Evolutionary conservation across 2,329 filamentous ascomycete genomes (phyloP), one percentile per base, ranked within the genome.

Genomic region (Cryphonectria radicalis): DNA sequence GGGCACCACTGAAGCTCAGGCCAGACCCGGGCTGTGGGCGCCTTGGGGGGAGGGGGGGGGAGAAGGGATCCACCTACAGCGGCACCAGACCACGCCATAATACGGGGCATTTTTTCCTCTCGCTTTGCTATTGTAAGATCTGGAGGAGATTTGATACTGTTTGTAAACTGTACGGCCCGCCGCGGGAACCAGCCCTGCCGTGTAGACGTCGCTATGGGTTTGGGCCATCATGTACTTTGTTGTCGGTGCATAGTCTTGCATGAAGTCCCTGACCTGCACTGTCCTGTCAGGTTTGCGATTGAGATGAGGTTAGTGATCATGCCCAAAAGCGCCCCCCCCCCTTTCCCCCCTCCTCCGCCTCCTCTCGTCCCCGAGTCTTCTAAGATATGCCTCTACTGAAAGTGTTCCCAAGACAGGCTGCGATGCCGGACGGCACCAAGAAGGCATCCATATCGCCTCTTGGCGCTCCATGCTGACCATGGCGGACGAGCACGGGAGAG

Each of bases 111-210:
- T 53, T 35, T n/a, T 50, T n/a, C 22, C 22, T n/a, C 10, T 50
- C 17, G 4, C 46, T 50, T 50, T 50, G 7, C 53, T 59, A 59
- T 59, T 32, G 25, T 35, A 19, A 66, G 64, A 57, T 37, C 46
- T 40, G 32, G 46, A 66, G 43, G 32, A 50, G 64, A 50, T 53
- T 32, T 55, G 43, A 35, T 66, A 55, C 64, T 32, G 64, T 66
- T 40, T 55, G 32, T 50, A 57, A 28, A 66, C 46, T 37, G 64
- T 66, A 66, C 64, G 64, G 64, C 43, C 64, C 64, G 64, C 40
- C 22, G 62, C 62, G 62, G 62, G 62, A 32, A 42, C 62, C 35
- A 53, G 63, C 43, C 43, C 28, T 25, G 22, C 28, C 4, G 6
- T 53, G 46, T 57, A 40, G 22, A 50, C 8, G 22, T n/a, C 6